phyloP scores from a whole-genome alignment of 257 asterid genomes.

The Coffea canephora region DNA sequence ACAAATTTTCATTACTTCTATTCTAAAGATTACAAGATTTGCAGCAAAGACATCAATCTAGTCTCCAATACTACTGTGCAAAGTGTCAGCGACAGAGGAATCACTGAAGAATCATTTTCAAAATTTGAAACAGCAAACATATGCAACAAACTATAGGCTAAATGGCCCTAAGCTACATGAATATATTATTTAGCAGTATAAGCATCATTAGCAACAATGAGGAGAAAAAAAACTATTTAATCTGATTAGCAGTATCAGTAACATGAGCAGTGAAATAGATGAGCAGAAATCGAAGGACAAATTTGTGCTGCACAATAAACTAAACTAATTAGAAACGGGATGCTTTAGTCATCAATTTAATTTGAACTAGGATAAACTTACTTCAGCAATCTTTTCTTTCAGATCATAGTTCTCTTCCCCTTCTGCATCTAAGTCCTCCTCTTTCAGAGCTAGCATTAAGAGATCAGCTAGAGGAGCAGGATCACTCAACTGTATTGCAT shows the following conservation, averaged over 20 bases:
- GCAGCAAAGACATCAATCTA: no score
- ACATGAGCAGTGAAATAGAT: neutral
- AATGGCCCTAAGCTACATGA: neutral
- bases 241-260: neutral
- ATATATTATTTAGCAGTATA: neutral
- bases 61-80: neutral
- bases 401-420: constrained; percentile 60
- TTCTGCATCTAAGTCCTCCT: constrained; percentile 65
- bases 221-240: no score
- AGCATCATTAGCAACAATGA: neutral
- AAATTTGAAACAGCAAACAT: neutral
- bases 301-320: neutral
- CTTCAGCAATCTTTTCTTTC: constrained; percentile 80
- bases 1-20: no score
- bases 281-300: neutral
- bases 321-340: constrained; percentile 10
- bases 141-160: neutral
- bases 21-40: neutral
- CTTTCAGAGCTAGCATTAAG: constrained; percentile 78
- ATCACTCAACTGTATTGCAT: constrained; percentile 87
- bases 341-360: constrained; percentile 3
- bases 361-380: constrained; percentile 34
- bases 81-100: neutral
- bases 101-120: no score
- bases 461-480: constrained; percentile 76